phyloP scores from a whole-genome alignment of 1,284 basidiomycete species.

The Spongispora temasekensis region DNA sequence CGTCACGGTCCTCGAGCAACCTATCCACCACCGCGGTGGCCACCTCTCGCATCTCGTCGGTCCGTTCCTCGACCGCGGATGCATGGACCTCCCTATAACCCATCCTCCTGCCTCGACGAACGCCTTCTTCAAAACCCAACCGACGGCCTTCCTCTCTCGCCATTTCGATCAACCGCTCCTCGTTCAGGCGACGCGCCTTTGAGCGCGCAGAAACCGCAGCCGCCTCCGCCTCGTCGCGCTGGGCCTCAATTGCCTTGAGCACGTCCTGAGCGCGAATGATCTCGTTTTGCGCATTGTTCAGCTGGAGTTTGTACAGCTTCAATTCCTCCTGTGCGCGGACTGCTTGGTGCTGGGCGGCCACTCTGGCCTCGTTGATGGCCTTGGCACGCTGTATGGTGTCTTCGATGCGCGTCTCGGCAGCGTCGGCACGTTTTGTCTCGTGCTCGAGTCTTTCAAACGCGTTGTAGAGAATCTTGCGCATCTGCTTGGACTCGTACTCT shows the following conservation, averaged over 20 bases:
- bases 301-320: constrained; percentile 60
- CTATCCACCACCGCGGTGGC: constrained; percentile 26
- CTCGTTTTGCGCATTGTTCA: constrained; percentile 63
- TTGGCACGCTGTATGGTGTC: constrained; percentile 54
- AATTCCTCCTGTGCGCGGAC: constrained; percentile 54
- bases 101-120: constrained; percentile 48
- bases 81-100: constrained; percentile 27
- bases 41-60: constrained; percentile 20
- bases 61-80: constrained; percentile 14
- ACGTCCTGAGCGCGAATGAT: constrained; percentile 50
- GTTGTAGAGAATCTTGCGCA: constrained; percentile 52
- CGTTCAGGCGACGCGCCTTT: constrained; percentile 48
- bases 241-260: constrained; percentile 44
- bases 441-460: constrained; percentile 53
- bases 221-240: constrained; percentile 53
- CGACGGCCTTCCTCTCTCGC: constrained; percentile 58
- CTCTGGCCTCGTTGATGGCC: constrained; percentile 51
- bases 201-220: constrained; percentile 47
- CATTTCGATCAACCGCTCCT: constrained; percentile 45
- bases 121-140: constrained; percentile 54
- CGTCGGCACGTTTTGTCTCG: constrained; percentile 53
- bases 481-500: constrained; percentile 54
- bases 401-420: constrained; percentile 51
- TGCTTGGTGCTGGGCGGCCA: constrained; percentile 53
- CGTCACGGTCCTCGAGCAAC: constrained; percentile 26